phyloP scores from a whole-genome alignment of 345 rosid species.

The Eucalyptus tenuipes region DNA sequence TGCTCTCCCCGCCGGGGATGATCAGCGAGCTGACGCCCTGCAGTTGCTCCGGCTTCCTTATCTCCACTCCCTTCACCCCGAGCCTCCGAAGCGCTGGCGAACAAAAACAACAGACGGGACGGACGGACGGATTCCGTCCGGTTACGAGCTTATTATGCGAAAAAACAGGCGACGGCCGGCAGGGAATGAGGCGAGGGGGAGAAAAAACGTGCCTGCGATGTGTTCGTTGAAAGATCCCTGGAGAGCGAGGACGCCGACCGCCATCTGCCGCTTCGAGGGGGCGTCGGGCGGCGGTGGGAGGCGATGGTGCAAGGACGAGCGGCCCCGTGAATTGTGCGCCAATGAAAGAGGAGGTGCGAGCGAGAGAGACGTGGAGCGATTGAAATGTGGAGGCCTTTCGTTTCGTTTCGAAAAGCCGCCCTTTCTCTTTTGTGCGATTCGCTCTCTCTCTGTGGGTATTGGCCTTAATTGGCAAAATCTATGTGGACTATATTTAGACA shows the following conservation, averaged over 20 bases:
- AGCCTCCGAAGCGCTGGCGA: conserved; percentile 54
- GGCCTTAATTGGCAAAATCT: neutral
- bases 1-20: conserved; percentile 98
- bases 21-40: conserved; percentile 58
- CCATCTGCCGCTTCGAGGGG: conserved; percentile 19
- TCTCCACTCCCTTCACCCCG: conserved; percentile 82
- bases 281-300: neutral
- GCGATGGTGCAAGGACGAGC: neutral
- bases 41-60: conserved; percentile 86
- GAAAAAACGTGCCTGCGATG: conserved; percentile 43
- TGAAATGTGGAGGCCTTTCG: neutral
- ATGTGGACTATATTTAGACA: neutral
- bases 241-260: conserved; percentile 88
- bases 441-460: neutral
- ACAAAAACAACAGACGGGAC: neutral
- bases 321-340: neutral
- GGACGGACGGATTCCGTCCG: neutral
- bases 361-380: neutral
- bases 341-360: neutral
- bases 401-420: neutral
- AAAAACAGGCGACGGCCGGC: neutral
- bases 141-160: neutral
- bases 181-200: neutral
- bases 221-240: conserved; percentile 99
- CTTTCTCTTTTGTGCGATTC: neutral